Evolutionary conservation across 1,284 basidiomycete species (phyloP), one percentile per base, ranked within the genome.

Genomic region (Moniliella sp.): DNA sequence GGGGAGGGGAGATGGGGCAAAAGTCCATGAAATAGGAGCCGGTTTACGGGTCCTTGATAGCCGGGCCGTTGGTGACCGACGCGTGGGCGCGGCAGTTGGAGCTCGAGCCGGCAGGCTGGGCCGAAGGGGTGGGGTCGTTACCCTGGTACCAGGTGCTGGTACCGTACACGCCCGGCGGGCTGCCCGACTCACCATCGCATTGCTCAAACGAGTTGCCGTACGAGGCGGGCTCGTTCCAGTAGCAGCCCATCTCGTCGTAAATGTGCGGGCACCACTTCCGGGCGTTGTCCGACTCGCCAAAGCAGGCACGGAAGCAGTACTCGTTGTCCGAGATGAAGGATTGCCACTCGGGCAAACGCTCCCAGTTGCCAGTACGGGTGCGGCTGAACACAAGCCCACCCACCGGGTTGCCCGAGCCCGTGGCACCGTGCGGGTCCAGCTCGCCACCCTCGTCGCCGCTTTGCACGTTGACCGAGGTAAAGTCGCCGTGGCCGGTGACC

Each of bases 371-470:
- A 13, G 12, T 15, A 66, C 27, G 73, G 61, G 48, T 75, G 66
- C 41, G 67, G 43, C n/a, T 70, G 45, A 30, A 64, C 51, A 18
- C 74, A 71, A 59, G 30, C 4, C 61, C 76, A 76, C 11, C 56
- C 25, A 46, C 40, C 7, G 55, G 55, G 36, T 73, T 74, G 44
- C 54, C 70, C 18, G 75, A 75, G 58, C 78, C 78, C 14, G 78
- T 73, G 17, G 40, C 27, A 33, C 65, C 65, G 55, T 66, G 64
- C 11, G 66, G 64, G 53, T 67, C 65, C 18, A 67, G 60, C 48
- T 67, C 65, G 33, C 65, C 66, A 23, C 65, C 66, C 11, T 44
- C 31, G 38, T 68, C 66, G 18, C 61, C 61, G 3, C 23, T n/a
- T 7, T 39, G 30, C 34, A 69, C 36, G 42, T 56, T 56, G 31